Evolutionary conservation across 305 asterid genomes (phyloP), one percentile per base, ranked within the genome.

Genomic region (Fraxinus paxiana): DNA sequence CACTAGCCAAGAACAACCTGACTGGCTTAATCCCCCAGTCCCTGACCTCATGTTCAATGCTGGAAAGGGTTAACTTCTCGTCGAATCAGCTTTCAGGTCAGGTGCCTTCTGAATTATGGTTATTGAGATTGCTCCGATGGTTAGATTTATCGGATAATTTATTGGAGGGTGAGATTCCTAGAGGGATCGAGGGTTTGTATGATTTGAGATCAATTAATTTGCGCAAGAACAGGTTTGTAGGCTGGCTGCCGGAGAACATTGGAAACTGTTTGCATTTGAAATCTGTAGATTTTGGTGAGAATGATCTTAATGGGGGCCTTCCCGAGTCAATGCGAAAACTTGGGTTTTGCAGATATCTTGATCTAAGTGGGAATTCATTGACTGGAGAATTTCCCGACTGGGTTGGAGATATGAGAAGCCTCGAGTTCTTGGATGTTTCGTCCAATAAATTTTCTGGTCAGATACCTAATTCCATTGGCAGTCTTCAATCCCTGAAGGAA

Each of bases 371-470:
- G 78, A 94, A 94, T 88, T 78, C 20, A 7, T 87, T 94, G 54
- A 77, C 87, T 0, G 96, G 96, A 17, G 91, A 83, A 13, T 80
- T 93, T 72, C 97, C 96, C 24, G 92, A 88, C 54, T 93, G 98
- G 97, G 86, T 94, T 69, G 94, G 91, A 18, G 95, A 91, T 30
- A 87, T 93, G 96, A 88, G 82, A 75, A 90, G 92, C 88, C 82
- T 93, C 12, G 90, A 88, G 80, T 82, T 81, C 76, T 77, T 93
- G 83, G 92, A 93, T 88, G 78, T 93, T 80, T 91, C 97, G 0
- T 83, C 80, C 4, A 94, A 94, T 83, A 86, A 83, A 77, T 84
- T 93, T 43, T 85, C 89, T 43, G 95, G 98, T 71, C 48, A 80
- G 31, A 13, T 94, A 17, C 93, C 97, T 0, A 77, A 43, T 75